Base-by-base conservation (phyloP, 257 asterid species). In the Nicotiana tomentosiformis region DNA sequence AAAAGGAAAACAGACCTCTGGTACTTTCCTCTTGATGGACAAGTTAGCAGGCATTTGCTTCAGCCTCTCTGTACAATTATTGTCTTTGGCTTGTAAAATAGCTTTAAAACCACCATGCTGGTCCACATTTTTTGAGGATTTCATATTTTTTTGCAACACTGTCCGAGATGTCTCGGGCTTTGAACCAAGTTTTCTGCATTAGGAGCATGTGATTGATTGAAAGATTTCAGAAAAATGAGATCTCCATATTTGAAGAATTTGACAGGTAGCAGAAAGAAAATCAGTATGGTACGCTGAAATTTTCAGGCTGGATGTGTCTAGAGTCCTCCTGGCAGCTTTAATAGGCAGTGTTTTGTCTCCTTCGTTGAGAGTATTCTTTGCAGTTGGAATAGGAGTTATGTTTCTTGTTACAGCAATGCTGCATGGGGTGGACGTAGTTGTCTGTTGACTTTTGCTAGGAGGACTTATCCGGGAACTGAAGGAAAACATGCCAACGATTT, bases 1-100 rank as follows among this genome's bases (percentile, higher is more conserved):
- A 46, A 74, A 83, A 82, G 26, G 83, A 30, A 69, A 83, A 53
- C 82, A 76, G 88, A 92, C 99, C 97, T 90, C 95, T 76, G 84
- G 53, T 29, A 86, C 69, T 83, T 93, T 93, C 85, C 98, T 87
- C 90, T 96, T 96, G 62, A 90, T 83, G 55, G 93, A 86, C 33
- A 85, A 83, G 83, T 77, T 70, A 64, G 88, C 76, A 81, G 88
- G 85, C 65, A 79, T 83, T 85, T 84, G 91, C 87, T 81, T 91
- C 81, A 79, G 86, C 32, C 35, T 79, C 83, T 81, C 84, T 14
- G 81, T 83, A 68, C 30, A 68, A 81, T 57, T 85, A 66, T 88
- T 80, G 78, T 77, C 76, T 65, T 77, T 80, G 76, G 88, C 37
- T 80, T 88, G 86, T 82, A 82, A 26, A 9, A 82, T 82, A 33